Evolutionary conservation across 2,329 filamentous ascomycete genomes (phyloP).

Genomic region (Penicillium sp.): DNA sequence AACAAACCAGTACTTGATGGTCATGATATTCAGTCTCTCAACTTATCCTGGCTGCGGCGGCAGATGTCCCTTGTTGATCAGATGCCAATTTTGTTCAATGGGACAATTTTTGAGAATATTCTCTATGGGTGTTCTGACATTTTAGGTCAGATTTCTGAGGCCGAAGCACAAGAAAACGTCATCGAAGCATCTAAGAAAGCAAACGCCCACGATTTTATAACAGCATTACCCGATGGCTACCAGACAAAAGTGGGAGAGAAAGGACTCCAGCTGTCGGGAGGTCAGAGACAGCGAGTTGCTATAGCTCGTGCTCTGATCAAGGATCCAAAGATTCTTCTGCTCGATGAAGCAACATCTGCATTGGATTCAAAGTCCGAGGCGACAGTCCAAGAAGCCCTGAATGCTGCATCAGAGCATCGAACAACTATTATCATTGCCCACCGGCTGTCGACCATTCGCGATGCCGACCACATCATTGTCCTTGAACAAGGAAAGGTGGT

Average conservation of each 20-base stretch:
- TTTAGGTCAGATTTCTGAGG: no score
- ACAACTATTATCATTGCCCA: constrained; percentile 97
- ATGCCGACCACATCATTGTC: no score
- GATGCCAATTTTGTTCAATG: constrained; percentile 78
- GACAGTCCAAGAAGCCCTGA: constrained; percentile 90
- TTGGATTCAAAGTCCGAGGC: constrained; percentile 93
- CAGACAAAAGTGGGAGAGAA: constrained; percentile 3
- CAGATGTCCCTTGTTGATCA: constrained; percentile 85
- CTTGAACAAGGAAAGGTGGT: no score
- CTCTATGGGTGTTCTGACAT: no score
- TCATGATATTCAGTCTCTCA: constrained; percentile 69
- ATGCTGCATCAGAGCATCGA: constrained; percentile 77
- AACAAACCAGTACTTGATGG: constrained; percentile 58
- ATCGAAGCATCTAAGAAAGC: no score
- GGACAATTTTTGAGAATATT: constrained; percentile 80
- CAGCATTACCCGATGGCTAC: constrained; percentile 3
- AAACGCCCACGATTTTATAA: constrained; percentile 8
- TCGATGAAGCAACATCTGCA: constrained; percentile 93
- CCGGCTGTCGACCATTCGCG: constrained; percentile 44
- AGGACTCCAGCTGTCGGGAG: constrained; percentile 78
- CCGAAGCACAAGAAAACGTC: no score
- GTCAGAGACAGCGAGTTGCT: constrained; percentile 94
- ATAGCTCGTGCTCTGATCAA: constrained; percentile 89
- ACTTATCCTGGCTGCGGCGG: constrained; percentile 84
- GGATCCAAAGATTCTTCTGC: constrained; percentile 83